Evolutionary conservation across 2,329 filamentous ascomycete genomes (phyloP).

Genomic region (Pseudogymnoascus sp.): DNA sequence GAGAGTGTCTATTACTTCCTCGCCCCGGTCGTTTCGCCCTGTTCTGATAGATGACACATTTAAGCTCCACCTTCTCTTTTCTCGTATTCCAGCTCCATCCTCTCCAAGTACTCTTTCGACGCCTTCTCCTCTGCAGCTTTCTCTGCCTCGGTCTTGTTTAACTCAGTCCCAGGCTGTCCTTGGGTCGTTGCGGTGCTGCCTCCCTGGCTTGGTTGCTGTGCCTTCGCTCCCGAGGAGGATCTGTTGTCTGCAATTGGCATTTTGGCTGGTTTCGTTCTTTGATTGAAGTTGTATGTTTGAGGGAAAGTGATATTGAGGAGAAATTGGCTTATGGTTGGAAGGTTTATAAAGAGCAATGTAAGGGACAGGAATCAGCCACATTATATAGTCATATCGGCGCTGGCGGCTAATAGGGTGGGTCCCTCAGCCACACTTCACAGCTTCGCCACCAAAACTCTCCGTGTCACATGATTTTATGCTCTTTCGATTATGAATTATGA

Average conservation of each 20-base stretch:
- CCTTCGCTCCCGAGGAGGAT: not conserved
- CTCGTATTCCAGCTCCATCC: not conserved
- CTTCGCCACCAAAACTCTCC: not conserved
- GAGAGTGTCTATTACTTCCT: not conserved
- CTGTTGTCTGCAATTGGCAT: slow-evolving; percentile 1
- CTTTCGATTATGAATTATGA: not conserved
- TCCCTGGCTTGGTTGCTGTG: not conserved
- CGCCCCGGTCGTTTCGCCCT: not conserved
- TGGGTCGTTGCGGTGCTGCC: not conserved
- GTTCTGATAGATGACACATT: not conserved
- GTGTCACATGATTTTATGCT: not conserved
- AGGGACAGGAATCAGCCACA: not conserved
- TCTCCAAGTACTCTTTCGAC: not conserved
- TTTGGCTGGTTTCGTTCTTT: not conserved
- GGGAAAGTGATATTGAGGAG: not conserved
- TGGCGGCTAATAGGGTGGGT: not conserved
- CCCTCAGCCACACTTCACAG: not conserved
- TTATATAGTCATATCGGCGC: not conserved
- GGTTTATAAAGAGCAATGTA: not conserved
- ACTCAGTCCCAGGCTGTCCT: not conserved
- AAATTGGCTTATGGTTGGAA: not conserved
- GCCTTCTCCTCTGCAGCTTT: not conserved
- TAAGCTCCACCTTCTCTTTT: not conserved
- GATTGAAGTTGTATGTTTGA: not conserved
- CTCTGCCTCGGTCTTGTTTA: not conserved